A percentile compares a stretch with the other conserved stretches of the same genome.
These are phyloP conservation scores for Euphrasia confusa DNA, from an alignment of 257 asterid species.

Conservation along the genomic window DNA sequence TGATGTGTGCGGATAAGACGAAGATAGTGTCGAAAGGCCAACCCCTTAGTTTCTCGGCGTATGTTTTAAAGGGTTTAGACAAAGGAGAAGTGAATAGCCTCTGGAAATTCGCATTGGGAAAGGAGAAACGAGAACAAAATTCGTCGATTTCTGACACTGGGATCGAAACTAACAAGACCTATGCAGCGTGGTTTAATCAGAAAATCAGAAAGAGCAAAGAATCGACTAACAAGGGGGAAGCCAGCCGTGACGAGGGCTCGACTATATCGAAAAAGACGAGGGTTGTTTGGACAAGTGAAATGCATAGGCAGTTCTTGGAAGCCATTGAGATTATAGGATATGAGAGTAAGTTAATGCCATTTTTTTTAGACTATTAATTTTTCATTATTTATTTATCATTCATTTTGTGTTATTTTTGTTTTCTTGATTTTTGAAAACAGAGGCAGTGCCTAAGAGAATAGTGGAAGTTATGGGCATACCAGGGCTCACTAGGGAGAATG, in stretches of 20 bases:
- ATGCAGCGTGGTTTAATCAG: conserved; percentile 6
- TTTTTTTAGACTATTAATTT: background rate
- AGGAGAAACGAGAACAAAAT: conserved; percentile 24
- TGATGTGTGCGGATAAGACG: conserved; percentile 39
- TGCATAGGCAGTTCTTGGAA: conserved; percentile 57
- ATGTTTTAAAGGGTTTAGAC: conserved; percentile 30
- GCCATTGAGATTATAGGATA: conserved; percentile 47
- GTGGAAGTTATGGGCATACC: conserved; percentile 61
- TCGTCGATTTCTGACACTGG: background rate
- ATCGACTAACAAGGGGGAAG: conserved; percentile 6
- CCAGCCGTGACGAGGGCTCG: conserved; percentile 25
- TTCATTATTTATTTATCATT: background rate
- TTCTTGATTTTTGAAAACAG: conserved; percentile 27
- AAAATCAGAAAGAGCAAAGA: conserved; percentile 25
- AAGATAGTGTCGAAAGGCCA: conserved; percentile 29
- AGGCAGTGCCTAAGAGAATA: conserved; percentile 68
- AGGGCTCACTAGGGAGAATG: conserved; percentile 62
- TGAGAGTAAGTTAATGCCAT: conserved; percentile 38
- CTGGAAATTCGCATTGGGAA: conserved; percentile 37
- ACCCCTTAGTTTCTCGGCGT: conserved; percentile 35
- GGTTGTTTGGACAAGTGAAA: conserved; percentile 57
- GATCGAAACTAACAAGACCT: conserved; percentile 22
- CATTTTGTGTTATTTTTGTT: background rate
- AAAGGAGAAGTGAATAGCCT: conserved; percentile 29
- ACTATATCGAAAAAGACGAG: conserved; percentile 43